Percentiles rank a stretch among this genome's conserved stretches.
These are phyloP conservation scores for Tardiomyces depauwii DNA, from an alignment of 1,139 yeast genomes.

Conservation along the genomic window DNA sequence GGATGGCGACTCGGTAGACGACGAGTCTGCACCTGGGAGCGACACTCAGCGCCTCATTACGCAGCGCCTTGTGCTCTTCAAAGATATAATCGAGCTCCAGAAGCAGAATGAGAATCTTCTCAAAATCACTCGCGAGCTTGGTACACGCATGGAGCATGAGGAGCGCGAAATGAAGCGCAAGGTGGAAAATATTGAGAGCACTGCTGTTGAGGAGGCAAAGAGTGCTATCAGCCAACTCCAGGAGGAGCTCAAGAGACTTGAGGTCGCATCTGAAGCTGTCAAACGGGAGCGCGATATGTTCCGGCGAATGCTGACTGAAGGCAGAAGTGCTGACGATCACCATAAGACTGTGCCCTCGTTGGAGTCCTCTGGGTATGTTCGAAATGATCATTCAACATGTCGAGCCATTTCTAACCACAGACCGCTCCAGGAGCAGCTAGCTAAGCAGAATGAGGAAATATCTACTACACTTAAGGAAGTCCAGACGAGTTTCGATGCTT, in stretches of 20 bases:
- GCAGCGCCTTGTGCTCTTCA: slow-evolving; percentile 62
- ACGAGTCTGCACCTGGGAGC: slow-evolving; percentile 29
- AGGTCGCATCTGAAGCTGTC: slow-evolving; percentile 41
- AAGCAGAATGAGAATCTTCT: slow-evolving; percentile 63
- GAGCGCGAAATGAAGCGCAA: slow-evolving; percentile 34
- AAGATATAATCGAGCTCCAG: slow-evolving; percentile 55
- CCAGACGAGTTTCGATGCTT: slow-evolving; percentile 25
- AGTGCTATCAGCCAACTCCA: slow-evolving; percentile 62
- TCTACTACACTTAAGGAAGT: slow-evolving; percentile 23
- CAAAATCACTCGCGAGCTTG: slow-evolving; percentile 55
- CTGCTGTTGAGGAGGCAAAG: slow-evolving; percentile 61
- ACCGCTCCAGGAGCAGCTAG: slow-evolving; percentile 22
- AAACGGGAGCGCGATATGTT: slow-evolving; percentile 58
- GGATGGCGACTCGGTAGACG: slow-evolving; percentile 21
- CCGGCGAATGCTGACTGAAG: slow-evolving; percentile 29
- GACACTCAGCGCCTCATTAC: slow-evolving; percentile 67
- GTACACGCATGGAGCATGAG: slow-evolving; percentile 51
- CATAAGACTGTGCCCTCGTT: neutral
- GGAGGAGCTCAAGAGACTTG: slow-evolving; percentile 44
- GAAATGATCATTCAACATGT: neutral
- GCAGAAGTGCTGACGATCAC: neutral
- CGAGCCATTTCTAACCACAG: neutral
- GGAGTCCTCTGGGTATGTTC: neutral
- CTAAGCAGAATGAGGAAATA: slow-evolving; percentile 26
- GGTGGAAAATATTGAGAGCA: slow-evolving; percentile 40